A percentile compares a stretch with the other conserved stretches of the same genome.
These are phyloP conservation scores for Linnemannia elongata DNA, from an alignment of 192 early-diverging fungal genomes.

Conservation along the genomic window DNA sequence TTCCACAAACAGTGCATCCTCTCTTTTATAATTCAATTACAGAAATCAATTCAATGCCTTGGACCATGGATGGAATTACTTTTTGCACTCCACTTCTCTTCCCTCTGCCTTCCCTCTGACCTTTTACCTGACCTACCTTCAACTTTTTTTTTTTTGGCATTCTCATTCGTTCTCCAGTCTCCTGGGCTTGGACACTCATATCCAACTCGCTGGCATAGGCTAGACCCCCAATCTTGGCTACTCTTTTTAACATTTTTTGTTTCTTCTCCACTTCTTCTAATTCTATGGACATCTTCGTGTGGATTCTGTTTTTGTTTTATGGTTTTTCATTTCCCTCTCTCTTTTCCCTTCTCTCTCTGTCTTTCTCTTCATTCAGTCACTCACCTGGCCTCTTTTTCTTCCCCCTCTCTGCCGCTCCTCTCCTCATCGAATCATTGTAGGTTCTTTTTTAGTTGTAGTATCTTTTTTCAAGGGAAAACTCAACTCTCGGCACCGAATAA, in stretches of 20 bases:
- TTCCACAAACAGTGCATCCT: not conserved
- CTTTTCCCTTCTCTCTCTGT: not conserved
- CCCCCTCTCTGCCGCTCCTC: not conserved
- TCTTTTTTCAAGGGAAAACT: constrained; percentile 3
- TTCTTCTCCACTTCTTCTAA: not conserved
- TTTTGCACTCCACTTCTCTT: not conserved
- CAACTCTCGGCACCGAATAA: not conserved
- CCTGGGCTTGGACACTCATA: not conserved
- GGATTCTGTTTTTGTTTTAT: not conserved
- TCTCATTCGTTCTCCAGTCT: not conserved
- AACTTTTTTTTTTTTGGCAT: not conserved
- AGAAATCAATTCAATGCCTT: not conserved
- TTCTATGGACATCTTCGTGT: constrained; percentile 1
- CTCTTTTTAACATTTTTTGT: not conserved
- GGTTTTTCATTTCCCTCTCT: not conserved
- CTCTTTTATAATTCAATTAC: not conserved
- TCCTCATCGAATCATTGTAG: not conserved
- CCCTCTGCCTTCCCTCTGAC: not conserved
- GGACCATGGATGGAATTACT: not conserved
- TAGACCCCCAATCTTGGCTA: not conserved
- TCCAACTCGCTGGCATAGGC: not conserved
- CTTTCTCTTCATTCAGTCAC: not conserved
- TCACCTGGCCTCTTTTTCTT: not conserved
- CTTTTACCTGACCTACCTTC: not conserved
- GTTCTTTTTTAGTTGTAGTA: not conserved